Evolutionary conservation across 1,284 basidiomycete genomes (phyloP).

Genomic region (Ceratobasidium sp.): DNA sequence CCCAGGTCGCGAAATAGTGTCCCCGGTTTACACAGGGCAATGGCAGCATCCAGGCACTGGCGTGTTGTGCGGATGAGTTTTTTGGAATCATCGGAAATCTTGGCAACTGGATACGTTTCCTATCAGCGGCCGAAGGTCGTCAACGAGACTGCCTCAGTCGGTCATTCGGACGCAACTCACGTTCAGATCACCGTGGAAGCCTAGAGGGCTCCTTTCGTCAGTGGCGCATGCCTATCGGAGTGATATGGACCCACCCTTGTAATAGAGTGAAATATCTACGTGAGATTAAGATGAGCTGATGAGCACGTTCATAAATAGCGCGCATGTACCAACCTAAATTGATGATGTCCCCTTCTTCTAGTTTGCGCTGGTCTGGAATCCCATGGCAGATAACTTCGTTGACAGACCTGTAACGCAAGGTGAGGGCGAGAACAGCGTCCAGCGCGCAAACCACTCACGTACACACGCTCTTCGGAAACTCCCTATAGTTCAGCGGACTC

Average conservation of each 20-base stretch:
- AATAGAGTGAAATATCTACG: constrained; percentile 74
- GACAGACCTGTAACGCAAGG: constrained; percentile 71
- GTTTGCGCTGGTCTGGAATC: constrained; percentile 89
- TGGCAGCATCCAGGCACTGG: constrained; percentile 86
- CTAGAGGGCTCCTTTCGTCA: constrained; percentile 57
- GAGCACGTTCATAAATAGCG: not conserved
- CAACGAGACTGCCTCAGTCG: constrained; percentile 47
- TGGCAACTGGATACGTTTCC: constrained; percentile 85
- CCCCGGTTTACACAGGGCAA: constrained; percentile 91
- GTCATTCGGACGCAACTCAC: constrained; percentile 59
- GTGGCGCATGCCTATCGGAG: constrained; percentile 16
- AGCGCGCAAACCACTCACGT: constrained; percentile 71
- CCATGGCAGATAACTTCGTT: constrained; percentile 99
- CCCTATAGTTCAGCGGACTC: constrained; percentile 92
- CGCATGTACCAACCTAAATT: constrained; percentile 75
- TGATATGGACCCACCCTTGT: constrained; percentile 67
- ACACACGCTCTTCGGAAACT: constrained; percentile 97
- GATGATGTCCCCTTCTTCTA: constrained; percentile 92
- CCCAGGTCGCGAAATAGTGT: constrained; percentile 87
- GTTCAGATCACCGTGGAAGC: constrained; percentile 92
- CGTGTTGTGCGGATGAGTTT: constrained; percentile 87
- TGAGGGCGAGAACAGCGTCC: constrained; percentile 40
- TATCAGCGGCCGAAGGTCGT: constrained; percentile 8
- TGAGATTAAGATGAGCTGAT: not conserved
- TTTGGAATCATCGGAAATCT: constrained; percentile 83